Evolutionary conservation across 2,329 filamentous ascomycete species (phyloP).

Genomic region (Fusarium duplospermum): DNA sequence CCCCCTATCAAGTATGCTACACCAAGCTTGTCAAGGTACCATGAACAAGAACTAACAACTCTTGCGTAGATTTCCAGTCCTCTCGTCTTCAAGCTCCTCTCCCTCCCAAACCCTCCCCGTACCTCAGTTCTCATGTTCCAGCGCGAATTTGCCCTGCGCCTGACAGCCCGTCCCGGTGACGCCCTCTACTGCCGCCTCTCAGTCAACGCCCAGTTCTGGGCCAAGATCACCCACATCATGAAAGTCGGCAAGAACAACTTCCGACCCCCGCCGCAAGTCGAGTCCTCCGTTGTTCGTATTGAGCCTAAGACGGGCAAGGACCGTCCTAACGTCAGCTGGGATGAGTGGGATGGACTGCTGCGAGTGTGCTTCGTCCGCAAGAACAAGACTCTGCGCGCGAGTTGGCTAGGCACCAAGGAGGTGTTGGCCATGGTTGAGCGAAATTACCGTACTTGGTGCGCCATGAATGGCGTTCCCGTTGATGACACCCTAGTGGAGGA

Average conservation of each 20-base stretch:
- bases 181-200: conserved; percentile 89
- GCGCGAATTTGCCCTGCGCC: conserved; percentile 89
- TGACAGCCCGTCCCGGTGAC: conserved; percentile 90
- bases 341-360: conserved; percentile 94
- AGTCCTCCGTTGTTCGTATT: conserved; percentile 89
- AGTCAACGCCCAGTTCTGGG: conserved; percentile 94
- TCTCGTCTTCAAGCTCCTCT: conserved; percentile 89
- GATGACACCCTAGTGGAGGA: conserved; percentile 72
- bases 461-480: conserved; percentile 82
- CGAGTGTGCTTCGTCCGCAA: conserved; percentile 79
- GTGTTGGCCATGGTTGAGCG: conserved; percentile 84
- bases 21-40: background rate
- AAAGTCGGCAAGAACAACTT: conserved; percentile 98
- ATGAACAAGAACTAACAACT: conserved; percentile 26
- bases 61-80: conserved; percentile 81
- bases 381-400: conserved; percentile 88
- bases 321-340: conserved; percentile 88
- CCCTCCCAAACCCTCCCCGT: conserved; percentile 83
- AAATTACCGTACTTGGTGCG: conserved; percentile 92
- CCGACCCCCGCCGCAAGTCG: conserved; percentile 92
- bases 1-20: conserved; percentile 68
- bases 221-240: conserved; percentile 76
- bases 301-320: conserved; percentile 84
- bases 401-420: conserved; percentile 82
- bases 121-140: conserved; percentile 96